Percentiles rank a stretch among this genome's conserved stretches.
These are phyloP conservation scores for Phytophthora palmivora DNA, from an alignment of 352 stramenopile genomes.

Conservation along the genomic window DNA sequence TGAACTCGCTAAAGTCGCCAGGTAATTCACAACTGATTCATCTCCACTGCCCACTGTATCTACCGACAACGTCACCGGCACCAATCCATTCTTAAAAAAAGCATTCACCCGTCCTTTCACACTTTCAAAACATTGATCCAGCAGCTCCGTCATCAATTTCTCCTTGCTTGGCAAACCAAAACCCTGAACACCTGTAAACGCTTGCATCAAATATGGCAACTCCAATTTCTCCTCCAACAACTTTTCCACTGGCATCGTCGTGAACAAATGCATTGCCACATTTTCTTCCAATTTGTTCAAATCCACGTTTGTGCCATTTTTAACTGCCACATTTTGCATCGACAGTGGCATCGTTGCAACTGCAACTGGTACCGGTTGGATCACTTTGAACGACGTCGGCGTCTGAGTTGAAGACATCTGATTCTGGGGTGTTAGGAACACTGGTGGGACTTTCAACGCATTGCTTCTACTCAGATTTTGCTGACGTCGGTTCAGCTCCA, in stretches of 20 bases:
- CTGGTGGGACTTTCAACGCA: conserved; percentile 3
- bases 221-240: conserved; percentile 20
- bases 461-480: conserved; percentile 8
- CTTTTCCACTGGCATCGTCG: conserved; percentile 23
- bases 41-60: conserved; percentile 5
- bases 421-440: conserved; percentile 7
- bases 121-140: conserved; percentile 40
- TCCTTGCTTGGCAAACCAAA: conserved; percentile 21
- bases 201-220: conserved; percentile 23
- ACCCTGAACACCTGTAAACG: conserved; percentile 4
- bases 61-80: conserved; percentile 36
- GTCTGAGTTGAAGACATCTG: conserved; percentile 9
- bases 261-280: conserved; percentile 49
- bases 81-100: conserved; percentile 35
- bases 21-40: conserved; percentile 31
- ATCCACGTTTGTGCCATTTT: conserved; percentile 7
- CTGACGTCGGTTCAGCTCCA: conserved; percentile 48
- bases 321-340: conserved; percentile 4
- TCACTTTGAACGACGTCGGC: conserved; percentile 16
- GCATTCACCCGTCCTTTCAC: conserved; percentile 28
- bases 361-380: conserved; percentile 21
- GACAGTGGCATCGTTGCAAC: conserved; percentile 9
- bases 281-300: conserved; percentile 28
- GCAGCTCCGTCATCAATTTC: conserved; percentile 35
- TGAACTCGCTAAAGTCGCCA: conserved; percentile 30